A percentile compares a stretch with the other conserved stretches of the same genome.
Evolutionary conservation across 1,284 basidiomycete genomes (phyloP).

Genomic region (Austroboletus niveus): DNA sequence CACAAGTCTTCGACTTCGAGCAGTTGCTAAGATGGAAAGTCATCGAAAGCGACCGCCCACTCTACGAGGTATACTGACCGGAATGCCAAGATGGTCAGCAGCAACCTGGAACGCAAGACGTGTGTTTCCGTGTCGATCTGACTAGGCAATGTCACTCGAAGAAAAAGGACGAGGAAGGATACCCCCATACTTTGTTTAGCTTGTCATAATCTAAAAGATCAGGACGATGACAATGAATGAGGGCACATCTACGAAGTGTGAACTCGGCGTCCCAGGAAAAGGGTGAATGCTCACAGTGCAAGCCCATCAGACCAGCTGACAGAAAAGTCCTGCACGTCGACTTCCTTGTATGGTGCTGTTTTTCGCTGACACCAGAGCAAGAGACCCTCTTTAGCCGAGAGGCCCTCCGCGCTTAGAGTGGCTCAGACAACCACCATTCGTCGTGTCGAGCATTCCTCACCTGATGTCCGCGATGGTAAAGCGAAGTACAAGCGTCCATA

Average conservation of each 20-base stretch:
- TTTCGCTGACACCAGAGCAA: conserved; percentile 98
- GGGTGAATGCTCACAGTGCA: conserved; percentile 70
- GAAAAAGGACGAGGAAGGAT: neutral
- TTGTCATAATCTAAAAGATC: conserved; percentile 89
- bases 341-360: conserved; percentile 88
- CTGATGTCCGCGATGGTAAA: conserved; percentile 99
- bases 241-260: conserved; percentile 69
- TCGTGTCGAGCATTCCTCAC: conserved; percentile 44
- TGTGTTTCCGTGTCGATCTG: conserved; percentile 79
- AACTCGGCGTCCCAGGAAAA: neutral
- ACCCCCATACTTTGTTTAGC: conserved; percentile 64
- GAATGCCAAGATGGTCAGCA: conserved; percentile 83
- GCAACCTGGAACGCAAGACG: conserved; percentile 85
- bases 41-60: neutral
- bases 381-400: conserved; percentile 95
- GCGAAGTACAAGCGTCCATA: conserved; percentile 95
- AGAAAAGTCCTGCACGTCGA: conserved; percentile 92
- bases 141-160: conserved; percentile 36
- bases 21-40: conserved; percentile 61
- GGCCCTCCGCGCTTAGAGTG: conserved; percentile 81
- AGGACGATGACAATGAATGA: conserved; percentile 96
- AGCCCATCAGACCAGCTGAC: conserved; percentile 92
- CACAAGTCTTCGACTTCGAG: conserved; percentile 98
- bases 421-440: conserved; percentile 20
- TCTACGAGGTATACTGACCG: conserved; percentile 50